Evolutionary conservation across 163 green algal species (phyloP), one percentile per base, ranked within the genome.

Genomic region (Scenedesmus sp.): DNA sequence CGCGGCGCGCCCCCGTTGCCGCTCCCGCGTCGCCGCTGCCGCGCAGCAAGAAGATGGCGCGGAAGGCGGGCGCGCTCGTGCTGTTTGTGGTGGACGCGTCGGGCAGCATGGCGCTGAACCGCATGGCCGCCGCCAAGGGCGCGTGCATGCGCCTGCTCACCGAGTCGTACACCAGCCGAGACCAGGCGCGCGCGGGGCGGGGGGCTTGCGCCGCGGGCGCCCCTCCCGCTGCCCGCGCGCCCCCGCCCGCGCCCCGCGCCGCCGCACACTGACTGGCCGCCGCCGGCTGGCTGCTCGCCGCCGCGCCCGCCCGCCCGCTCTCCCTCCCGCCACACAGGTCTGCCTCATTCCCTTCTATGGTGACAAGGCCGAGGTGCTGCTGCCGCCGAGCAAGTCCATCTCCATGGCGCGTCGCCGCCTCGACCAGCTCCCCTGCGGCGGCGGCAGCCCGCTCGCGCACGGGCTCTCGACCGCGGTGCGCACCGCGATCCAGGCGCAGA

Each of bases 31-130:
- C n/a, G n/a, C n/a, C n/a, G n/a, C n/a, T n/a, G n/a, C n/a, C n/a
- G n/a, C n/a, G n/a, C n/a, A 85, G 83, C 66, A 99, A 99, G 89
- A 91, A 93, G 84, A 84, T 99, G 77, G 96, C 96, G 0, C 91
- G 96, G 82, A 99, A 99, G 89, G 96, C 95, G 0, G 95, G 96
- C 36, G 94, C 96, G 14, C 90, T 98, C 60, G 94, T 99, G 70
- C 96, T 99, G 78, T 99, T 99, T 87, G 90, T 99, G n/a, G 96
- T 99, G 80, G 96, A 99, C 60, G 96, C 96, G 29, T 95, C 87
- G 6, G 75, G 75, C 47, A 95, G 86, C 51, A 99, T 99, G 96
- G 96, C 96, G 15, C 90, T 99, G 60, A 99, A 99, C 87, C 93
- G 96, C 84, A 99, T 99, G 96, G 91, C 90, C 74, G 92, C 92